A percentile compares a stretch with the other conserved stretches of the same genome.
phyloP scores from a whole-genome alignment of 306 rosid genomes.

The Carpinus fangiana region DNA sequence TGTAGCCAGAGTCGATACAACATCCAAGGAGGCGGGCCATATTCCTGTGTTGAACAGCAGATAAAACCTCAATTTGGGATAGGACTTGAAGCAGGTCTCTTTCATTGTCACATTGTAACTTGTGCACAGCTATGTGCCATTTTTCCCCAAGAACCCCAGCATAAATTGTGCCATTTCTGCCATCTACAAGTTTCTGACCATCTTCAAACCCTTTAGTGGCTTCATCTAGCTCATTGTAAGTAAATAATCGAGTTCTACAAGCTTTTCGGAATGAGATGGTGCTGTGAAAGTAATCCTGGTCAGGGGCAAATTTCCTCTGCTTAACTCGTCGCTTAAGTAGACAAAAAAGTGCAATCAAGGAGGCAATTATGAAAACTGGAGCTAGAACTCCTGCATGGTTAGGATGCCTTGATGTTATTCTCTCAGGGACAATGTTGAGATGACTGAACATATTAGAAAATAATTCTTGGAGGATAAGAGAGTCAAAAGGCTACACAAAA shows the following conservation, averaged over 20 bases:
- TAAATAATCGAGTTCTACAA: slow-evolving; percentile 61
- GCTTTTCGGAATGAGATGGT: slow-evolving; percentile 56
- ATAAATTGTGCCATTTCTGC: slow-evolving; percentile 53
- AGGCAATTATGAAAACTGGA: slow-evolving; percentile 63
- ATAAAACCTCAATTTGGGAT: slow-evolving; percentile 70
- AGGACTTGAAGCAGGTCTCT: slow-evolving; percentile 58
- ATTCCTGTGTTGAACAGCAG: slow-evolving; percentile 54
- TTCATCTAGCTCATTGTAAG: slow-evolving; percentile 64
- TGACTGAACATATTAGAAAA: no score
- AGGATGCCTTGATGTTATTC: slow-evolving; percentile 23
- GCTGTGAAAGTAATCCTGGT: slow-evolving; percentile 52
- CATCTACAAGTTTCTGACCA: slow-evolving; percentile 50
- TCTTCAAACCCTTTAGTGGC: slow-evolving; percentile 73
- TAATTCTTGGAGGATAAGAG: no score
- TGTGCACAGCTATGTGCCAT: slow-evolving; percentile 74
- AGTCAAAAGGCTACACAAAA: no score
- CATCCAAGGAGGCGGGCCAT: slow-evolving; percentile 72
- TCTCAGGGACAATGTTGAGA: background rate
- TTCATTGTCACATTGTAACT: slow-evolving; percentile 60
- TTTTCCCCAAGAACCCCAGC: slow-evolving; percentile 76
- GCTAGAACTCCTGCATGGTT: slow-evolving; percentile 77
- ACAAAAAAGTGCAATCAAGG: slow-evolving; percentile 56
- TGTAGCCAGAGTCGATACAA: slow-evolving; percentile 59
- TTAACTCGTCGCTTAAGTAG: slow-evolving; percentile 55
- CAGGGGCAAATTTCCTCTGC: slow-evolving; percentile 44